Evolutionary conservation across 306 rosid genomes (phyloP), one percentile per base, ranked within the genome.

Genomic region (Sicyos baderoa): DNA sequence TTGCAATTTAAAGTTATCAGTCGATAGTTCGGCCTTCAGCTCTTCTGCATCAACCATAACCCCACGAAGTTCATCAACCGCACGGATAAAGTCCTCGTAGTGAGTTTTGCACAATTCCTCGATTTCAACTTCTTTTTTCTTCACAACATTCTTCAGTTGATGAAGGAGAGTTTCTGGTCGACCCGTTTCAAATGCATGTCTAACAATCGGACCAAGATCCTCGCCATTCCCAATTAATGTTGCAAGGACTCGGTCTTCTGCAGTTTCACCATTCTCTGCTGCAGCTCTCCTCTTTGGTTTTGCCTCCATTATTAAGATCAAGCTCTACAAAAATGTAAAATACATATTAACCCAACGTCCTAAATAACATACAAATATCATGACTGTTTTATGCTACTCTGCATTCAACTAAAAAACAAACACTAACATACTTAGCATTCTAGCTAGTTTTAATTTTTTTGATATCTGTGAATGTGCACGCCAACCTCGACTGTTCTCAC

Each of bases 51-150:
- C 99, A 45, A 90, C 97, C 71, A 93, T 69, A 72, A 93, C 91
- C 0, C 97, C 97, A 1, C 95, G 88, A 72, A 93, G 97, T 76
- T 93, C 99, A 18, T 93, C 97, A n/a, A 93, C 99, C 0, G 99
- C 99, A 15, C 78, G 83, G 66, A 93, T 93, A 84, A 93, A 93
- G 76, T 93, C 96, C 84, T 93, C 99, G 18, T 93, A 93, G 71
- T 93, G 97, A 4, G 90, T 93, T 84, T 93, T 93, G 85, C 99
- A 93, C 77, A 93, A 88, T 16, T 86, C 96, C 83, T 93, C 99
- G 7, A 93, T 93, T 40, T 88, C 97, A 12, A 81, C 89, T 81
- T 90, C 99, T 55, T 88, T 88, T 81, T 90, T 93, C 81, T 75
- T 90, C 49, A 93, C 94, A 25, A 93, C 87, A 9, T 67, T 78